These are phyloP conservation scores for Plasmodium ovale DNA, from an alignment of 169 alveolate species.

Conservation along the genomic window DNA sequence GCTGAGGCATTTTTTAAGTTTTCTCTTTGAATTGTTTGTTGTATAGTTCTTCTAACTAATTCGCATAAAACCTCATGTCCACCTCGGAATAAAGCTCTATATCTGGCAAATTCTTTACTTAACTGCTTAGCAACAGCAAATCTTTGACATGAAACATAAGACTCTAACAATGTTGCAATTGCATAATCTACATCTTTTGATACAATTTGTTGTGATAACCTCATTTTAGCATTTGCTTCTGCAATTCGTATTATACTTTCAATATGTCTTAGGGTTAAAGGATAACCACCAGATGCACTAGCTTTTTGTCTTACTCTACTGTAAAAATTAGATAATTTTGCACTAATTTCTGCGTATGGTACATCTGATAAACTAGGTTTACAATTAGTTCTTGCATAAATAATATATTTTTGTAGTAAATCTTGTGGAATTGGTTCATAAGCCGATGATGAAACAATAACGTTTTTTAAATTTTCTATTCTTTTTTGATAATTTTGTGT, in stretches of 20 bases:
- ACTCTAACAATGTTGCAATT: slow-evolving; percentile 96
- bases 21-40: slow-evolving; percentile 81
- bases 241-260: slow-evolving; percentile 97
- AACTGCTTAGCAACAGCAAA: slow-evolving; percentile 94
- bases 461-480: slow-evolving; percentile 81
- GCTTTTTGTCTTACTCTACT: slow-evolving; percentile 96
- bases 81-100: slow-evolving; percentile 88
- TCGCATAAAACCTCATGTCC: slow-evolving; percentile 88
- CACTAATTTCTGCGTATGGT: slow-evolving; percentile 84
- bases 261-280: slow-evolving; percentile 97
- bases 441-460: slow-evolving; percentile 84
- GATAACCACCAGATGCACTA: slow-evolving; percentile 96
- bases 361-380: slow-evolving; percentile 84
- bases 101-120: slow-evolving; percentile 88
- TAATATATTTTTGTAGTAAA: slow-evolving; percentile 95
- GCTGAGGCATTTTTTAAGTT: slow-evolving; percentile 77
- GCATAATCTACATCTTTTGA: slow-evolving; percentile 97
- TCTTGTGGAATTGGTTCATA: slow-evolving; percentile 93
- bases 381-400: slow-evolving; percentile 96
- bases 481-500: slow-evolving; percentile 85
- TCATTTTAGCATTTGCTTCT: slow-evolving; percentile 97
- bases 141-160: slow-evolving; percentile 96
- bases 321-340: slow-evolving; percentile 90
- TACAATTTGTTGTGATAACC: slow-evolving; percentile 95
- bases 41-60: slow-evolving; percentile 83